phyloP scores from a whole-genome alignment of 805 yeast genomes.

The Cyberlindnera subsufficiens region DNA sequence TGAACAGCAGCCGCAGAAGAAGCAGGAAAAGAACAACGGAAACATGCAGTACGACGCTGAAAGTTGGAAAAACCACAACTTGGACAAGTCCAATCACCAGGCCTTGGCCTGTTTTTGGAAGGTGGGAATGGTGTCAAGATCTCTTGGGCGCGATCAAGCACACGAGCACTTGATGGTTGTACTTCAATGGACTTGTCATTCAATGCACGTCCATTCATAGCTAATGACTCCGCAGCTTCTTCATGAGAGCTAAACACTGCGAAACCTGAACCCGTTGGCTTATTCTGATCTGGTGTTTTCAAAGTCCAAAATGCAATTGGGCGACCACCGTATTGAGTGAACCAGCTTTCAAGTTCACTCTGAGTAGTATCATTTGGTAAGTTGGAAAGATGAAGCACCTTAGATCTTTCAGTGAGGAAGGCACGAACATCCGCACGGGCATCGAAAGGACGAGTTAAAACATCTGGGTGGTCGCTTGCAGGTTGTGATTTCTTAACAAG shows the following conservation, averaged over 20 bases:
- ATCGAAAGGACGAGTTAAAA: slow-evolving; percentile 72
- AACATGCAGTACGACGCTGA: slow-evolving; percentile 90
- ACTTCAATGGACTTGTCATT: slow-evolving; percentile 77
- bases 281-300: slow-evolving; percentile 50
- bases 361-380: slow-evolving; percentile 85
- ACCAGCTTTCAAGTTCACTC: slow-evolving; percentile 87
- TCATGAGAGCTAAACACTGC: slow-evolving; percentile 82
- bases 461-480: slow-evolving; percentile 42
- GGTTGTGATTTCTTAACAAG: slow-evolving; percentile 44
- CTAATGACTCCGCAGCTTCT: slow-evolving; percentile 73
- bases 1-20: slow-evolving; percentile 65
- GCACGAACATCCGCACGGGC: slow-evolving; percentile 63
- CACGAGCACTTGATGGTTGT: slow-evolving; percentile 75
- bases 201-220: slow-evolving; percentile 71
- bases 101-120: slow-evolving; percentile 82
- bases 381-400: slow-evolving; percentile 74
- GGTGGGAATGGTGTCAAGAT: slow-evolving; percentile 81
- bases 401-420: slow-evolving; percentile 66
- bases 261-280: slow-evolving; percentile 64
- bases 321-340: slow-evolving; percentile 77
- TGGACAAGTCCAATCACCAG: slow-evolving; percentile 98
- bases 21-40: slow-evolving; percentile 87
- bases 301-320: slow-evolving; percentile 90
- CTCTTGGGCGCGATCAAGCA: slow-evolving; percentile 78
- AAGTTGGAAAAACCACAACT: slow-evolving; percentile 93